phyloP scores from a whole-genome alignment of 1,139 yeast genomes.

The Spathaspora sp. region DNA sequence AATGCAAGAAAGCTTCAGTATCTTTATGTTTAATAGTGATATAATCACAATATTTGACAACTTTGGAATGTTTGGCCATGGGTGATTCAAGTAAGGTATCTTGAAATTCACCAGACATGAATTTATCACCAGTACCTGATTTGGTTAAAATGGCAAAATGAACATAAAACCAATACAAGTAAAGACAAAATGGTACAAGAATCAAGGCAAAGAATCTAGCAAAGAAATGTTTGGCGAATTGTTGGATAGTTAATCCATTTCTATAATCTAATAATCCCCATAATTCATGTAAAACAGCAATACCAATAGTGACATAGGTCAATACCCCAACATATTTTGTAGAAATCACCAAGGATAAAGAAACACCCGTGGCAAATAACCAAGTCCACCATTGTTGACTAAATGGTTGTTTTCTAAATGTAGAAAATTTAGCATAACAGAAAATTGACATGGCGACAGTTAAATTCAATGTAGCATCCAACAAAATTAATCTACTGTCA shows the following conservation, averaged over 20 bases:
- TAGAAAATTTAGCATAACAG: conserved; percentile 76
- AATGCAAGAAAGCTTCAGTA: conserved; percentile 76
- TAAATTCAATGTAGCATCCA: conserved; percentile 86
- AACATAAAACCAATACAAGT: conserved; percentile 89
- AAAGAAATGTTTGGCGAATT: conserved; percentile 65
- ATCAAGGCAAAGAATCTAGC: conserved; percentile 77
- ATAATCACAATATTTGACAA: conserved; percentile 71
- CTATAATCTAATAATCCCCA: conserved; percentile 81
- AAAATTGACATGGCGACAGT: conserved; percentile 79
- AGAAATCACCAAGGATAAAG: conserved; percentile 86
- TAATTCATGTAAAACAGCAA: conserved; percentile 80
- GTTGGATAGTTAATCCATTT: conserved; percentile 62
- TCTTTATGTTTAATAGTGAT: conserved; percentile 77
- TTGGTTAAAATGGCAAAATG: conserved; percentile 78
- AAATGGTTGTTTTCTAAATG: conserved; percentile 68
- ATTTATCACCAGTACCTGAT: conserved; percentile 95
- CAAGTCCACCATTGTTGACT: conserved; percentile 80
- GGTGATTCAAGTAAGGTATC: conserved; percentile 86
- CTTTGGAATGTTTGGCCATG: conserved; percentile 67
- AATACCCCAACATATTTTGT: conserved; percentile 95
- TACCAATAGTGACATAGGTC: conserved; percentile 83
- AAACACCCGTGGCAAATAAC: conserved; percentile 79
- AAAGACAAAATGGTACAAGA: conserved; percentile 77
- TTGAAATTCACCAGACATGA: conserved; percentile 93
- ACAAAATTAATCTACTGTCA: conserved; percentile 84